Evolutionary conservation across 495 filamentous ascomycete genomes (phyloP), one percentile per base, ranked within the genome.

Genomic region (Penicillium fimorum): DNA sequence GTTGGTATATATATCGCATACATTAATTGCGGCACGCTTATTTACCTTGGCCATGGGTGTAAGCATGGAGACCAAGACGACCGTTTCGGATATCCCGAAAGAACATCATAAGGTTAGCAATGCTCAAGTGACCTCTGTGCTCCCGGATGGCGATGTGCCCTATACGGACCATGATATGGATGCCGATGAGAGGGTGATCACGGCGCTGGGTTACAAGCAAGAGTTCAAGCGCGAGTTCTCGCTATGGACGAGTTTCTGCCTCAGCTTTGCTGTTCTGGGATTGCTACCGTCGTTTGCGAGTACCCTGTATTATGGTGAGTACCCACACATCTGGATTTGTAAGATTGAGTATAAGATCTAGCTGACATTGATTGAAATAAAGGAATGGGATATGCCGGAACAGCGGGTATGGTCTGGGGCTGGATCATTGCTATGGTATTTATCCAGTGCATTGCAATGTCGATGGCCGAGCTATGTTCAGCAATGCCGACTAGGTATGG

Each of bases 141-240:
- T 91, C n/a, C 68, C 77, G 9, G 77, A 82, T 51, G 84, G 85
- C 38, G 87, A 89, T 55, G 63, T 87, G 9, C 85, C 86, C 37
- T 70, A 77, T 53, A 73, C 78, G 18, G 76, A 82, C 52, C 77
- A 78, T 67, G 74, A 63, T 4, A 71, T 79, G 67, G 68, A 75
- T 38, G 79, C 79, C 5, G 88, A 91, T 66, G 88, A 90, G 61
- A 80, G 86, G 51, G 82, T 86, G 17, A 82, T 92, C 15, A 79
- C 79, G 9, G 85, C 87, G 0, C 74, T 92, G 42, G 88, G 88
- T 15, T 91, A 90, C 66, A 89, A 89, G 65, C 84, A 87, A 47
- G 88, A 92, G 62, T 91, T 91, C 76, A 90, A 89, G 71, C 77
- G 88, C 57, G 88, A 92, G 60, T 91, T 92, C 64, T 87, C 81